Evolutionary conservation across 2,329 filamentous ascomycete genomes (phyloP).

Genomic region (Dryadomyces quercus-mongolicae): DNA sequence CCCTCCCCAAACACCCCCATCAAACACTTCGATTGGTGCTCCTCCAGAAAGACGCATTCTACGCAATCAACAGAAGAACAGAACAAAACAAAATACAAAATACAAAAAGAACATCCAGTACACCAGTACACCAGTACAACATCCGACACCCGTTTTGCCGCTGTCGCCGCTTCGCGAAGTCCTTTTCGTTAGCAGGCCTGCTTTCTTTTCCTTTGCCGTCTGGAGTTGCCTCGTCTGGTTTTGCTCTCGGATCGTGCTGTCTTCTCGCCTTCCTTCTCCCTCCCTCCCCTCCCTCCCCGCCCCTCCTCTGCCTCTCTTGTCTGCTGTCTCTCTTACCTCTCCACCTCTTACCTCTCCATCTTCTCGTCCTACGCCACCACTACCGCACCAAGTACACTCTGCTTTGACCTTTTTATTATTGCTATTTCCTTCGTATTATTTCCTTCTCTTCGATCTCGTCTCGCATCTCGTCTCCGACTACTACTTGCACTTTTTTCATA

Average conservation of each 20-base stretch:
- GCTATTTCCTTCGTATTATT: constrained; percentile 15
- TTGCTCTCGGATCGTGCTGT: not conserved
- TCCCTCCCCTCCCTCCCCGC: not conserved
- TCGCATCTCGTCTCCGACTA: not conserved
- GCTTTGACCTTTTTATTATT: not conserved
- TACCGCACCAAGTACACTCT: too few species aligned
- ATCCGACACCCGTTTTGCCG: not conserved
- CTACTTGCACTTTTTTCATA: not conserved
- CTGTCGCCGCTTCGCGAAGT: not conserved
- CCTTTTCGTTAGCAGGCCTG: not conserved
- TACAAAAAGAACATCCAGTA: too few species aligned
- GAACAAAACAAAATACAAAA: too few species aligned
- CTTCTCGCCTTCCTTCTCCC: not conserved
- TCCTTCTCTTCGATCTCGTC: not conserved
- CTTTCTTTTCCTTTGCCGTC: not conserved
- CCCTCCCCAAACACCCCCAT: too few species aligned
- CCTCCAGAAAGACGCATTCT: too few species aligned
- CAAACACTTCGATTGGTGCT: too few species aligned
- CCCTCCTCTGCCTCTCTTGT: not conserved
- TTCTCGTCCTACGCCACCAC: constrained; percentile 15
- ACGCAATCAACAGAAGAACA: not conserved
- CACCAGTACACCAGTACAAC: too few species aligned
- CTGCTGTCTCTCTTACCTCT: not conserved
- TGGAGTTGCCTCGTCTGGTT: not conserved
- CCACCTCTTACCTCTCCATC: too few species aligned